phyloP scores from a whole-genome alignment of 768 basidiomycete species.

The Russula sp. region DNA sequence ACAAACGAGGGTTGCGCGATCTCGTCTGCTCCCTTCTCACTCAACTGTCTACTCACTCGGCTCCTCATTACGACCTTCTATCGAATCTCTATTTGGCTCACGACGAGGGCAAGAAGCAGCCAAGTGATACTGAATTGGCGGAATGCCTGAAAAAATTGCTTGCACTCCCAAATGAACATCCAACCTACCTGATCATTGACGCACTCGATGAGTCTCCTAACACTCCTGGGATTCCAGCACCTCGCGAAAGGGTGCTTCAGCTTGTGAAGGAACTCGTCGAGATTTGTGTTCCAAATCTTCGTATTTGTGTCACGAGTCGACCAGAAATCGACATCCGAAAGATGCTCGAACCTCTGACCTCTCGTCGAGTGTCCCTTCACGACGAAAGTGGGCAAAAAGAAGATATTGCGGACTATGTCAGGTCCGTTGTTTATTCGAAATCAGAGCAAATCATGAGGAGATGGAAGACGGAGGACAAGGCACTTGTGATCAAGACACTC shows the following conservation, averaged over 20 bases:
- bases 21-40: conserved; percentile 6
- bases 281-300: background rate
- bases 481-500: background rate
- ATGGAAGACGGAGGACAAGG: background rate
- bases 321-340: background rate
- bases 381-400: conserved; percentile 1
- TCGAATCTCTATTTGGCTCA: background rate
- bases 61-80: background rate
- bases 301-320: conserved; percentile 7
- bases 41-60: background rate
- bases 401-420: conserved; percentile 1
- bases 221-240: background rate
- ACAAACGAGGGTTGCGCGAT: too few species aligned
- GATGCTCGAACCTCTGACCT: background rate
- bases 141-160: conserved; percentile 11
- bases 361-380: background rate
- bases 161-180: background rate
- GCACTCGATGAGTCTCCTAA: conserved; percentile 13
- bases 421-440: background rate
- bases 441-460: too few species aligned
- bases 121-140: background rate
- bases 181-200: conserved; percentile 1
- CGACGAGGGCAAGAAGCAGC: background rate
- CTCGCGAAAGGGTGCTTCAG: background rate
- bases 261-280: background rate